A percentile compares a stretch with the other conserved stretches of the same genome.
These are phyloP conservation scores for Aspergillus sp. DNA, from an alignment of 2,329 filamentous ascomycete species.

Conservation along the genomic window DNA sequence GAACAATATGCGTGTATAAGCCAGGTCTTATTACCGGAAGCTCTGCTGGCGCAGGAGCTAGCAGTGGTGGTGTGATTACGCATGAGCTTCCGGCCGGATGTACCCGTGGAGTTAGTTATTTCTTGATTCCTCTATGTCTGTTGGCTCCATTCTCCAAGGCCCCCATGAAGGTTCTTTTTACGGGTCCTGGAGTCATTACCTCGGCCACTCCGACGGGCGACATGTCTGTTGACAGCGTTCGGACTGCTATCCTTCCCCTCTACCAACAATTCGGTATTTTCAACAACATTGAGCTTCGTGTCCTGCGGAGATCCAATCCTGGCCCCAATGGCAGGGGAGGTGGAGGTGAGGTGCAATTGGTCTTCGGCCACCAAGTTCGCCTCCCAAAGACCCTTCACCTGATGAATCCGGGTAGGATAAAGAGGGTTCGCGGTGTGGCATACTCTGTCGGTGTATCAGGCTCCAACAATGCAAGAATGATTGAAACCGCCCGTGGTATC, in stretches of 20 bases:
- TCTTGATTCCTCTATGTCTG: conserved; percentile 81
- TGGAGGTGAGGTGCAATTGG: conserved; percentile 85
- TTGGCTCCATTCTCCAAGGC: conserved; percentile 91
- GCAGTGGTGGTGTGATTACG: conserved; percentile 65
- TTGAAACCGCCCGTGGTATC: conserved; percentile 79
- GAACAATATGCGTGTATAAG: conserved; percentile 86
- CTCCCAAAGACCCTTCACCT: conserved; percentile 92
- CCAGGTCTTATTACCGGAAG: conserved; percentile 89
- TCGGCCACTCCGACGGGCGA: conserved; percentile 78
- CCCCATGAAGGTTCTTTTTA: conserved; percentile 83
- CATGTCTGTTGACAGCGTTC: conserved; percentile 86
- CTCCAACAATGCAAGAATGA: conserved; percentile 92
- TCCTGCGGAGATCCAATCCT: conserved; percentile 74
- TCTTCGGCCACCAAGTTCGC: conserved; percentile 89
- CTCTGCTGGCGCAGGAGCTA: conserved; percentile 68
- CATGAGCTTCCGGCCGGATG: conserved; percentile 76
- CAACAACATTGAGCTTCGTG: conserved; percentile 76
- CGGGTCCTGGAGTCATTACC: conserved; percentile 89
- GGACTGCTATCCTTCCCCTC: conserved; percentile 84
- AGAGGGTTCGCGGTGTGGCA: conserved; percentile 84
- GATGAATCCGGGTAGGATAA: conserved; percentile 76
- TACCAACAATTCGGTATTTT: conserved; percentile 89
- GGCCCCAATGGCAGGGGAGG: conserved; percentile 72
- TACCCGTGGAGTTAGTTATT: conserved; percentile 82
- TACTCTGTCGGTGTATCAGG: conserved; percentile 90